Evolutionary conservation across 345 rosid species (phyloP).

Genomic region (Bruguiera gymnorhiza): DNA sequence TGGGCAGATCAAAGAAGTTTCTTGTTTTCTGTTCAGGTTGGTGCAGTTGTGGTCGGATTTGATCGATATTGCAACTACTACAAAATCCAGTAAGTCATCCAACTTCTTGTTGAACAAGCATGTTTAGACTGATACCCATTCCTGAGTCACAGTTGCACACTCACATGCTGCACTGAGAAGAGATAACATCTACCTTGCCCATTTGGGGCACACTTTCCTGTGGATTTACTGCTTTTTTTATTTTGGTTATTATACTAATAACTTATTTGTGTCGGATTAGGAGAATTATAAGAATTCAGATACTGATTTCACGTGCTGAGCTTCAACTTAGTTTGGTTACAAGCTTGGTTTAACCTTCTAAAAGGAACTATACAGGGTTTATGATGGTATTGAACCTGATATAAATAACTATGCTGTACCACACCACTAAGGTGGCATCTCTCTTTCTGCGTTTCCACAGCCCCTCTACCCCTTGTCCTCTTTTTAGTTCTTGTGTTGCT

Average conservation of each 20-base stretch:
- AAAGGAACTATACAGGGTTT: too few species aligned
- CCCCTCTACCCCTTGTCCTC: too few species aligned
- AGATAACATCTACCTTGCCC: not conserved
- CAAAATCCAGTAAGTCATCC: constrained; percentile 30
- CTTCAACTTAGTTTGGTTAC: too few species aligned
- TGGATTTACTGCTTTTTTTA: not conserved
- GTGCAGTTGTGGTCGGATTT: constrained; percentile 37
- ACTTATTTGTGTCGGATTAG: not conserved
- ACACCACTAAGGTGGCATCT: too few species aligned
- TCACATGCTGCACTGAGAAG: not conserved
- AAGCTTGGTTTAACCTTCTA: too few species aligned
- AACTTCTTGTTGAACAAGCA: not conserved
- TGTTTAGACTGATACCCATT: not conserved
- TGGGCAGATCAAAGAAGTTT: constrained; percentile 5
- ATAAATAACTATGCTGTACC: too few species aligned
- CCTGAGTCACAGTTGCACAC: not conserved
- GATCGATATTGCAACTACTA: constrained; percentile 35
- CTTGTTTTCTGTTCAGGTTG: constrained; percentile 17
- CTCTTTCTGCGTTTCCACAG: too few species aligned
- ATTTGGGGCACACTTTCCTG: too few species aligned
- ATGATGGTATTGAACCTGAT: too few species aligned
- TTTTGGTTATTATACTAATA: constrained; percentile 1
- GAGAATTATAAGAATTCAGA: too few species aligned
- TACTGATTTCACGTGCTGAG: too few species aligned
- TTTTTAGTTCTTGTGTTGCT: too few species aligned